Percentiles rank a stretch among this genome's conserved stretches.
Evolutionary conservation across 2,329 filamentous ascomycete genomes (phyloP).

Genomic region (Geoglossum cookeanum): DNA sequence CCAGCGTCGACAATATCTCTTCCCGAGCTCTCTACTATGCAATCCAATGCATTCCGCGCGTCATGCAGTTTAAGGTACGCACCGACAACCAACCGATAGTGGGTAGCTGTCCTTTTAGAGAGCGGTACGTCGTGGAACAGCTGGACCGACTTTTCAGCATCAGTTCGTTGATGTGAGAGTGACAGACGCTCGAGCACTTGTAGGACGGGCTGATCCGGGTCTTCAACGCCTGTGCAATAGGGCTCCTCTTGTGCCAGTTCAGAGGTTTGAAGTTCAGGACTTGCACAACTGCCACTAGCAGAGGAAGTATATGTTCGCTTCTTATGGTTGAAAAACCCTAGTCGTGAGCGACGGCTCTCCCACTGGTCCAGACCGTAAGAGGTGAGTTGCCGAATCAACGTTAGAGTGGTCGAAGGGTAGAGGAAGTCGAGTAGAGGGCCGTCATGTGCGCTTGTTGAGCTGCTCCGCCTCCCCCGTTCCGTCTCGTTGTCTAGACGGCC

Average conservation of each 20-base stretch:
- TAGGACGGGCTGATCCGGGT: conserved; percentile 4
- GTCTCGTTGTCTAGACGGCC: not conserved
- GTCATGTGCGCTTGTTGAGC: not conserved
- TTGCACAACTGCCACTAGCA: not conserved
- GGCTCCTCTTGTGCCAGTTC: not conserved
- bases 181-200: conserved; percentile 17
- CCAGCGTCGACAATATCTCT: conserved; percentile 7
- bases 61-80: not conserved
- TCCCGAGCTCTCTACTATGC: conserved; percentile 6
- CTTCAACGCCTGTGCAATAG: not conserved
- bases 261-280: not conserved
- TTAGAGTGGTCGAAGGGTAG: conserved; percentile 26
- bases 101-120: not conserved
- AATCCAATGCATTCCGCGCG: conserved; percentile 3
- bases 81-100: not conserved
- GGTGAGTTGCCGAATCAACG: conserved; percentile 12
- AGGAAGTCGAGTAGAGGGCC: conserved; percentile 26
- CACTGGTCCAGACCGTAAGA: conserved; percentile 12
- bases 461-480: not conserved
- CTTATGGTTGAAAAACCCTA: conserved; percentile 6
- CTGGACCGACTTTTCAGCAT: not conserved
- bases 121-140: not conserved
- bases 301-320: conserved; percentile 3
- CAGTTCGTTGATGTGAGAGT: conserved; percentile 6
- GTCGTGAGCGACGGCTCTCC: conserved; percentile 13